These are phyloP conservation scores for Dioscorea zingiberensis DNA, from an alignment of 106 monocot species.

Conservation along the genomic window DNA sequence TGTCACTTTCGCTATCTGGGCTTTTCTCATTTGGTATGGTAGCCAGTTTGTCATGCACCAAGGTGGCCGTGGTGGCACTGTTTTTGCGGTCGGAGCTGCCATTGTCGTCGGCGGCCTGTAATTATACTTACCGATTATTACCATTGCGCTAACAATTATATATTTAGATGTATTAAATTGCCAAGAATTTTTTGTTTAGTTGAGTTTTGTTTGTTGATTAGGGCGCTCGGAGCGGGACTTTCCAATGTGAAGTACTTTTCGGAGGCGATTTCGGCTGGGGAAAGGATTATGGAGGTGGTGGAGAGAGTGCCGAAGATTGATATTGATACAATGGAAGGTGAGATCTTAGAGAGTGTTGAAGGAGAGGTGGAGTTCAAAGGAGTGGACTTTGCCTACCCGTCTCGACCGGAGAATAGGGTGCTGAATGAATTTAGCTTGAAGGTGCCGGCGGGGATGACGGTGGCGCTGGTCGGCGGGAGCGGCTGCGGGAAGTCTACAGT, in stretches of 20 bases:
- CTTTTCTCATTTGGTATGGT: constrained; percentile 72
- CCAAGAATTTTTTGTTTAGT: neutral
- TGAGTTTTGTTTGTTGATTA: constrained; percentile 15
- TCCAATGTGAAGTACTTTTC: constrained; percentile 79
- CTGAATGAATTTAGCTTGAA: constrained; percentile 37
- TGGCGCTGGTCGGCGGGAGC: constrained; percentile 65
- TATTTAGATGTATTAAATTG: neutral
- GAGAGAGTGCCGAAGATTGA: constrained; percentile 60
- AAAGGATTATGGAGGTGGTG: constrained; percentile 54
- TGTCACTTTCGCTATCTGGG: constrained; percentile 71
- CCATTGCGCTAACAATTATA: neutral
- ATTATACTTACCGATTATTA: too few species aligned
- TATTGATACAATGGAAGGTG: constrained; percentile 44
- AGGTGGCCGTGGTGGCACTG: constrained; percentile 52
- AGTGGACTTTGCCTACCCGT: constrained; percentile 68
- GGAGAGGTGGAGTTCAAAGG: constrained; percentile 67
- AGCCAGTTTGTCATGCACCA: constrained; percentile 78
- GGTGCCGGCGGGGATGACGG: constrained; percentile 51
- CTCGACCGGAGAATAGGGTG: constrained; percentile 38
- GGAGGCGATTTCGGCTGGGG: constrained; percentile 69
- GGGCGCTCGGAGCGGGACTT: constrained; percentile 63
- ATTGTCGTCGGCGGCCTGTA: constrained; percentile 72
- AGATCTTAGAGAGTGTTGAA: constrained; percentile 16
- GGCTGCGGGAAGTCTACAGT: constrained; percentile 76
- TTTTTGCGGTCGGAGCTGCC: constrained; percentile 55